A percentile compares a stretch with the other conserved stretches of the same genome.
Conservation (phyloP, 129 eudicot species). For the Artemisia annua region DNA sequence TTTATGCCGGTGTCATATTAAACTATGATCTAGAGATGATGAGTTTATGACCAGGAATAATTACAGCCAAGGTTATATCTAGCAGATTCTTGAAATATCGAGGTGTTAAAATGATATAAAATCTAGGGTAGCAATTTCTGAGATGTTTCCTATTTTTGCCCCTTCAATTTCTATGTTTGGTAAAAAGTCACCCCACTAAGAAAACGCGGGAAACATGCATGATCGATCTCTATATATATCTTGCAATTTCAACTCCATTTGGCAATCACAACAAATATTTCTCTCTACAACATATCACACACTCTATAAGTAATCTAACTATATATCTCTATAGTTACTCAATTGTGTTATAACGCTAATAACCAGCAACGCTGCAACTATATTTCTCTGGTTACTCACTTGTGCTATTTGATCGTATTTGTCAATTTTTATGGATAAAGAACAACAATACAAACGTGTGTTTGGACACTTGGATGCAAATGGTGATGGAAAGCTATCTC, state of each 20-base stretch:
- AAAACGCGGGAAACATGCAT: constrained; percentile 12
- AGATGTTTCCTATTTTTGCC: constrained; percentile 23
- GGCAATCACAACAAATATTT: not conserved
- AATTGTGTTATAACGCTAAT: not conserved
- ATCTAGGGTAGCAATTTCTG: not conserved
- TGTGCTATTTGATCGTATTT: too few species aligned
- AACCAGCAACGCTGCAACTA: too few species aligned
- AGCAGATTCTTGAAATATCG: not conserved
- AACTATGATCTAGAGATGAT: not conserved
- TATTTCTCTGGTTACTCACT: too few species aligned
- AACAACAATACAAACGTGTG: constrained; percentile 48
- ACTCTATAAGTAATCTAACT: not conserved
- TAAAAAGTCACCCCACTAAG: constrained; percentile 24
- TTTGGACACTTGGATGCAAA: constrained; percentile 54
- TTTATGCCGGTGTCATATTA: constrained; percentile 12
- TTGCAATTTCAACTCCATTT: not conserved
- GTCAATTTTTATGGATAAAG: constrained; percentile 33
- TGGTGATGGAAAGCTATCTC: constrained; percentile 59
- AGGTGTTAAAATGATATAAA: not conserved
- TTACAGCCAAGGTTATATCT: not conserved
- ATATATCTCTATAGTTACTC: not conserved
- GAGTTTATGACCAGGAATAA: constrained; percentile 4
- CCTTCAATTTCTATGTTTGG: constrained; percentile 1
- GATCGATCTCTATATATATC: not conserved
- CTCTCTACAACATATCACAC: not conserved